Percentiles rank a stretch among this genome's conserved stretches.
phyloP scores from a whole-genome alignment of 1,139 yeast genomes.

The Taphrina pruni region DNA sequence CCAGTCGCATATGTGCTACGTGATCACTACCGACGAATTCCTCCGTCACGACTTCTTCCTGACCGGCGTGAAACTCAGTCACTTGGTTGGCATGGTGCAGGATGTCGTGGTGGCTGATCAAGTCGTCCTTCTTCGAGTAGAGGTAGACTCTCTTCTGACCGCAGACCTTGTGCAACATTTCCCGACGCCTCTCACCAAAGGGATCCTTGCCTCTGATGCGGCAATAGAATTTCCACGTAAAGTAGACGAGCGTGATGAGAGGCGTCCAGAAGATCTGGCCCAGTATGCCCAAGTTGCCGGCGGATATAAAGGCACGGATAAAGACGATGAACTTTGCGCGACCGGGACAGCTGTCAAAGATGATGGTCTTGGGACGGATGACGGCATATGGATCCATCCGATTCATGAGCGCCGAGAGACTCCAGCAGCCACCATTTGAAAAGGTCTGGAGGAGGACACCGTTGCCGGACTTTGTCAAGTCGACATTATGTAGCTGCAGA shows the following conservation, averaged over 20 bases:
- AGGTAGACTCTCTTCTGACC: slow-evolving; percentile 28
- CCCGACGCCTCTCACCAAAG: slow-evolving; percentile 37
- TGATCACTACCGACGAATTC: slow-evolving; percentile 35
- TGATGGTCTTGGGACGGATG: slow-evolving; percentile 30
- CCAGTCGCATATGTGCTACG: slow-evolving; percentile 36
- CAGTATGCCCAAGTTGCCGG: slow-evolving; percentile 28
- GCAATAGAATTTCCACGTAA: slow-evolving; percentile 31
- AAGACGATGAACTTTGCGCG: slow-evolving; percentile 33
- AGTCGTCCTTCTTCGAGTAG: slow-evolving; percentile 33
- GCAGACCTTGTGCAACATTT: slow-evolving; percentile 35
- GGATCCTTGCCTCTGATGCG: slow-evolving; percentile 36
- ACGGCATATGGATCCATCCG: slow-evolving; percentile 20
- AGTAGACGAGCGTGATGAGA: slow-evolving; percentile 32
- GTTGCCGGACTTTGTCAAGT: slow-evolving; percentile 31
- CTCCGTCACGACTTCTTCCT: slow-evolving; percentile 27
- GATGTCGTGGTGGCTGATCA: slow-evolving; percentile 29
- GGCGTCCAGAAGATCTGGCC: slow-evolving; percentile 18
- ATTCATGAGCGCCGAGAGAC: slow-evolving; percentile 33
- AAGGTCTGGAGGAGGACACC: slow-evolving; percentile 36
- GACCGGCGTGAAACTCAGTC: slow-evolving; percentile 25
- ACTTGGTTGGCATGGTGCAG: slow-evolving; percentile 33
- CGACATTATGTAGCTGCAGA: slow-evolving; percentile 25
- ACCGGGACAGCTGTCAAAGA: slow-evolving; percentile 38
- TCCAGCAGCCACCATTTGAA: slow-evolving; percentile 39
- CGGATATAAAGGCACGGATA: slow-evolving; percentile 33